A percentile compares a stretch with the other conserved stretches of the same genome.
Conservation (phyloP, 2,329 filamentous ascomycete species). For the Fusarium newnesense region DNA sequence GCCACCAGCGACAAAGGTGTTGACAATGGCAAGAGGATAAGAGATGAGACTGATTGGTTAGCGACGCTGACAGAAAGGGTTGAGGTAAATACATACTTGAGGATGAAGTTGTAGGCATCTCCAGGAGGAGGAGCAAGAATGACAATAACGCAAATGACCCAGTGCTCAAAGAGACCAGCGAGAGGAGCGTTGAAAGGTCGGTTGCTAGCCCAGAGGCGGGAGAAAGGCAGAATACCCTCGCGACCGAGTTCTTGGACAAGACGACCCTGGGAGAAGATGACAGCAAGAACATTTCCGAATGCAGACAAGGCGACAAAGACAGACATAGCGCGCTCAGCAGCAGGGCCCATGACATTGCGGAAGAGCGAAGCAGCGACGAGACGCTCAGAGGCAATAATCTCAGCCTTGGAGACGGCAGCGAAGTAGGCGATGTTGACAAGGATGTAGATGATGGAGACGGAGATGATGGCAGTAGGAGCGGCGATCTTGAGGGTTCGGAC, state of each 20-base stretch:
- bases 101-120: conserved; percentile 72
- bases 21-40: conserved; percentile 70
- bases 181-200: conserved; percentile 71
- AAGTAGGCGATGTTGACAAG: conserved; percentile 76
- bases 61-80: not conserved
- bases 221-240: conserved; percentile 73
- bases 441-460: conserved; percentile 71
- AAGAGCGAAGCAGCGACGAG: conserved; percentile 66
- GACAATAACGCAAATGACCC: conserved; percentile 71
- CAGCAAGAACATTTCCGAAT: conserved; percentile 73
- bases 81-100: conserved; percentile 56
- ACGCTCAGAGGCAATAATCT: conserved; percentile 62
- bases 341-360: conserved; percentile 64
- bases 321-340: conserved; percentile 67
- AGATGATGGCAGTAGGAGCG: conserved; percentile 68
- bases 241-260: conserved; percentile 73
- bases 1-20: conserved; percentile 63
- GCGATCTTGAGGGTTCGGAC: conserved; percentile 72
- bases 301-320: conserved; percentile 76
- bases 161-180: conserved; percentile 71
- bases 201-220: conserved; percentile 71
- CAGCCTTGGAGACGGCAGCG: conserved; percentile 63
- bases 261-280: conserved; percentile 75
- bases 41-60: conserved; percentile 63
- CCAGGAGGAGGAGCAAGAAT: conserved; percentile 75